Evolutionary conservation across 2,329 filamentous ascomycete genomes (phyloP).

Genomic region (Ustulina deusta): DNA sequence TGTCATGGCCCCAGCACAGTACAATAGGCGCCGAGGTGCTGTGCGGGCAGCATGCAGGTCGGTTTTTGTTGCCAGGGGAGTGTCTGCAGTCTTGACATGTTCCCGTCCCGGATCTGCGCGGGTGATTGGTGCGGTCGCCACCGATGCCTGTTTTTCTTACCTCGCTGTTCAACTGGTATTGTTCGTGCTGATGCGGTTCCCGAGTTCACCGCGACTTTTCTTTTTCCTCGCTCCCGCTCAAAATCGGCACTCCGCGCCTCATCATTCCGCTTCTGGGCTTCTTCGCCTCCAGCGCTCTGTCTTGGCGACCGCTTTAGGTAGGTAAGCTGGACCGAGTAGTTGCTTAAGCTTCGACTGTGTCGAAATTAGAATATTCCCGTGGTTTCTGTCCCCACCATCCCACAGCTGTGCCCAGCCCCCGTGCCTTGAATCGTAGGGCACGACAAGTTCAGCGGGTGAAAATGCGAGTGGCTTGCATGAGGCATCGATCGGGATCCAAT

Average conservation of each 20-base stretch:
- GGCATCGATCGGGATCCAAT: constrained; percentile 32
- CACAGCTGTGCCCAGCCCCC: not conserved
- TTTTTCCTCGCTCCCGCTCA: constrained; percentile 15
- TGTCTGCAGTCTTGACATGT: constrained; percentile 29
- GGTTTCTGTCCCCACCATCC: constrained; percentile 10
- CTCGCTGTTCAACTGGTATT: constrained; percentile 4
- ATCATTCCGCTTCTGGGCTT: constrained; percentile 3
- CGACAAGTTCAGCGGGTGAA: constrained; percentile 30
- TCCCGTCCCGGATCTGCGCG: constrained; percentile 18
- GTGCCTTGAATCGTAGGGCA: constrained; percentile 23
- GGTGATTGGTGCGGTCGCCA: not conserved
- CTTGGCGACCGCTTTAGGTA: constrained; percentile 17
- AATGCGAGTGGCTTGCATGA: constrained; percentile 37
- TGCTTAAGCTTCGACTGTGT: constrained; percentile 10
- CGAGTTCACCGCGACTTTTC: constrained; percentile 31
- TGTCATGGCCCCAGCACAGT: constrained; percentile 12
- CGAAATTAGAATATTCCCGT: constrained; percentile 20
- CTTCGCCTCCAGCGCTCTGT: not conserved
- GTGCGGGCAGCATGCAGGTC: constrained; percentile 16
- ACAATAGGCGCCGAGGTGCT: constrained; percentile 26
- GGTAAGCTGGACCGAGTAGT: not conserved
- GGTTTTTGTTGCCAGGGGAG: constrained; percentile 5
- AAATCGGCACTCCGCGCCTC: constrained; percentile 8
- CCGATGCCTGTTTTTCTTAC: constrained; percentile 14
- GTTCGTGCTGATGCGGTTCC: constrained; percentile 28